Base-by-base conservation (phyloP, 192 early-diverging fungal genomes). In the Linderina pennispora region DNA sequence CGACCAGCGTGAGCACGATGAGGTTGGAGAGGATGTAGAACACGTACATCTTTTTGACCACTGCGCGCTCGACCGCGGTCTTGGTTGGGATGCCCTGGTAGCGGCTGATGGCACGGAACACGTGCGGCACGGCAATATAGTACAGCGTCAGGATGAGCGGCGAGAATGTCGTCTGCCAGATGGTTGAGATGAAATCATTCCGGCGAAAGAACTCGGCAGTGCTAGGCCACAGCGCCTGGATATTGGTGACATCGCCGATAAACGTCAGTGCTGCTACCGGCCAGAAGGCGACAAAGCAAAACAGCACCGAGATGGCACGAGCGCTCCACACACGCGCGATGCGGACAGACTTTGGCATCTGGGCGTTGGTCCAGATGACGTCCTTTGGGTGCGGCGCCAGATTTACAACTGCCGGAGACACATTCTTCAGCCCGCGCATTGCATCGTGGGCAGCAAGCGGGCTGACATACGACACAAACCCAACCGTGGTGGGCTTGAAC, bases 11-110 rank as follows among this genome's bases (percentile, higher is more conserved):
- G 55, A 81, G 82, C 11, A 85, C 70, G 39, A 84, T 45, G 19
- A 88, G 51, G 54, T 82, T 86, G 53, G 82, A 84, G 21, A 88
- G 49, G 11, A 86, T 74, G 51, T 83, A 84, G 55, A 86, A 88
- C 17, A 84, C 59, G 54, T 82, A 88, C 32, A 85, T 78, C 55
- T 85, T 88, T 26, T 76, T 68, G 35, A 89, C 57, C 8, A 85
- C 80, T 33, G 82, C 75, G 23, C 83, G 68, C 43, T 89, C 86
- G 1, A 81, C 72, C 6, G 75, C 80, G 6, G 86, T 81, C 40
- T 81, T 71, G 17, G 86, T 88, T 10, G 78, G 40, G 23, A 81
- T 81, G 26, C 86, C 86, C 69, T 86, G 84, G 51, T 81, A 75
- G 22, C 76, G 65, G 21, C 83, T 77, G 42, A 87, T 55, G 19